Conservation (phyloP, 306 rosid species). For the Trichosanthes truncata region DNA sequence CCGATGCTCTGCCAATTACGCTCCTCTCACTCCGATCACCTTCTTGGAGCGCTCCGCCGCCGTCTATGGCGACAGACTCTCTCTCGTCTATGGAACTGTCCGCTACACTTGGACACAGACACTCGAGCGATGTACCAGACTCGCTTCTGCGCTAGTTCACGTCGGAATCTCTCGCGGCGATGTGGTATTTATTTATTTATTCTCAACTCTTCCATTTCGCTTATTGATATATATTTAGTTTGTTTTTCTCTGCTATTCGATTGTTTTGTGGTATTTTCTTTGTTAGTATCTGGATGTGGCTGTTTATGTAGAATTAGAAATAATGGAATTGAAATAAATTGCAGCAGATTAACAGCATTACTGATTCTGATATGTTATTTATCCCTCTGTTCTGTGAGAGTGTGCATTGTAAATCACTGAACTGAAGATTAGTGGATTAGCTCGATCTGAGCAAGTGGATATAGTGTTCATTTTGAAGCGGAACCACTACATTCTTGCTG, state of each 20-base stretch:
- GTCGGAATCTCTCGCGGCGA: constrained; percentile 40
- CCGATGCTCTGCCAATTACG: constrained; percentile 50
- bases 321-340: neutral
- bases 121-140: constrained; percentile 53
- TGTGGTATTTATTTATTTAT: constrained; percentile 31
- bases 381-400: neutral
- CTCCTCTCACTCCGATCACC: constrained; percentile 63
- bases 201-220: neutral
- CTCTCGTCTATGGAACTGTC: constrained; percentile 38
- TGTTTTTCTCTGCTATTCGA: neutral
- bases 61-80: constrained; percentile 41
- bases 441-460: neutral
- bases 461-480: neutral
- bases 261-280: neutral
- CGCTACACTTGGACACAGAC: constrained; percentile 57
- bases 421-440: neutral
- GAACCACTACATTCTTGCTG: neutral
- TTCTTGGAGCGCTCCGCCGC: constrained; percentile 76
- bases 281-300: neutral
- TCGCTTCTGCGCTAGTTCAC: constrained; percentile 55
- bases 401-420: neutral
- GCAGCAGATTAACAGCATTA: neutral
- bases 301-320: neutral
- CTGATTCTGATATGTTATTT: neutral
- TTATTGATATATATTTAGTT: too few species aligned